Base-by-base conservation (phyloP, 2,329 filamentous ascomycete species). In the Diaporthe eres region DNA sequence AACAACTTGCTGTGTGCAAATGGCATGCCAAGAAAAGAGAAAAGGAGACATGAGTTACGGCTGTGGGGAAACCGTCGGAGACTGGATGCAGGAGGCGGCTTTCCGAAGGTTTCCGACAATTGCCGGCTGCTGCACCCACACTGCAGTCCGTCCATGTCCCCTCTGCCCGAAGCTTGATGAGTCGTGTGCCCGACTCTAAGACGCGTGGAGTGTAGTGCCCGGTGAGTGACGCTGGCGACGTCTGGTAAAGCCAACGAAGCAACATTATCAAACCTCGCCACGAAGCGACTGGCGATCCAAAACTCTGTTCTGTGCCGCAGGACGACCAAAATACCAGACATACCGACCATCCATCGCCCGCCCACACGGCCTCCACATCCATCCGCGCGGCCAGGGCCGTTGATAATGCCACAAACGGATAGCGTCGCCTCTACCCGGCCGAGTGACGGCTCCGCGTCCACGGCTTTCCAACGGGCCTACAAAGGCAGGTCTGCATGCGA, bases 381-480 rank as follows among this genome's bases (percentile, higher is more conserved):
- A 28, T 42, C 10, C 0, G 37, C n/a, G 34, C 31, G 31, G 22
- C 22, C 57, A 39, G 57, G 12, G 22, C 13, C 9, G 58, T 42
- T 17, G 1, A 42, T 8, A 28, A 61, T 61, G 37, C 37, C 34
- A 25, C 58, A 25, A 17, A 25, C 58, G 58, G 58, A 61, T 61
- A 61, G 37, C 58, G 37, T 61, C 58, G 58, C 58, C 34, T 61
- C 58, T 28, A 5, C 22, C 22, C 58, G 58, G 58, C 37, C 58
- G 37, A 61, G n/a, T 61, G 58, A 61, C 58, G 37, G 34, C 34
- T 17, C 58, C 22, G n/a, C 37, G 58, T 61, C 58, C 6, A 34
- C 37, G 34, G 58, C 58, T 8, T 61, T 61, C 58, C 58, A 61
- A 61, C 58, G 37, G 37, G 58, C 58, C 13, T 42, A 61, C 58